These are phyloP conservation scores for Apophysomyces ossiformis DNA, from an alignment of 371 early-diverging fungal species.

Conservation along the genomic window DNA sequence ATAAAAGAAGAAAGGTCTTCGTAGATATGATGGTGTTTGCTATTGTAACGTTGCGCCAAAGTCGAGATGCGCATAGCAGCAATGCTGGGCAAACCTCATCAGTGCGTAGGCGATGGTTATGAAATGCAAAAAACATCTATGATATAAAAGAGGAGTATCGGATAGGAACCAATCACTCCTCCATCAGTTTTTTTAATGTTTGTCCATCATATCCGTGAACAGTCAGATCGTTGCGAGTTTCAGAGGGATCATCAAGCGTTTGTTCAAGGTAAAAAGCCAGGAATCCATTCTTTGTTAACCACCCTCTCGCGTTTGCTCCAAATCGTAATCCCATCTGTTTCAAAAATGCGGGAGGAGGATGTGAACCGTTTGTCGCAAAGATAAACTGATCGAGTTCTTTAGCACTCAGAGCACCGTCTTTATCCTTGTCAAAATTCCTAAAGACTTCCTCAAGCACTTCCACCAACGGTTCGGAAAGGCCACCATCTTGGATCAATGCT, in stretches of 20 bases:
- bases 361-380: conserved; percentile 61
- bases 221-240: conserved; percentile 60
- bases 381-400: conserved; percentile 58
- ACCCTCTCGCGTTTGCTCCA: conserved; percentile 54
- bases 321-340: conserved; percentile 62
- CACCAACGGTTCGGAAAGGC: conserved; percentile 44
- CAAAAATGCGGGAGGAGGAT: conserved; percentile 57
- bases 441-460: conserved; percentile 55
- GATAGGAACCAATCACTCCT: conserved; percentile 15
- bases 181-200: conserved; percentile 33
- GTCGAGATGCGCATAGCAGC: too few relatives aligned
- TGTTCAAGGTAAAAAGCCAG: conserved; percentile 67
- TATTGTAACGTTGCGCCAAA: too few relatives aligned
- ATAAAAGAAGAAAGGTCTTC: too few relatives aligned
- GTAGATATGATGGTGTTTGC: too few relatives aligned
- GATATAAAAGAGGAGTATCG: too few relatives aligned
- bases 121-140: background rate
- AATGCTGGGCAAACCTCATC: too few relatives aligned
- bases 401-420: conserved; percentile 51
- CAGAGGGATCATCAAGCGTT: conserved; percentile 62
- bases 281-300: conserved; percentile 60
- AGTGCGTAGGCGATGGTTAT: background rate
- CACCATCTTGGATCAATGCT: conserved; percentile 44
- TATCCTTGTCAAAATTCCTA: conserved; percentile 57
- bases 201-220: conserved; percentile 62